A percentile compares a stretch with the other conserved stretches of the same genome.
Conservation (phyloP, 495 filamentous ascomycete species). For the Friedmanniomyces simplex region DNA sequence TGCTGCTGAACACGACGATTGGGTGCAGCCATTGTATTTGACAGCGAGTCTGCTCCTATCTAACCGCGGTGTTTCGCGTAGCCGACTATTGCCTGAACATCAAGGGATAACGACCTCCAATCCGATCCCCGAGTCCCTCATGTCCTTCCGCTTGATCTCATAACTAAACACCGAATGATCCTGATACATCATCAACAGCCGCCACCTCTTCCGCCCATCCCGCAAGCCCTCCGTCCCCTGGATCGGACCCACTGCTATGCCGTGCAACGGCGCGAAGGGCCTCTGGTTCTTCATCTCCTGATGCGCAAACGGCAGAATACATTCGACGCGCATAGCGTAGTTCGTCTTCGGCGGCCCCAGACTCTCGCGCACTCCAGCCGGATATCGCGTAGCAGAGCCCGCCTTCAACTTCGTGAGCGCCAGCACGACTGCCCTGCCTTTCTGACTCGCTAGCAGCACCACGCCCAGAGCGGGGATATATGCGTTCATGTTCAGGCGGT, state of each 20-base stretch:
- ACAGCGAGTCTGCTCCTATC: no score
- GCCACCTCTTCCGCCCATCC: slow-evolving; percentile 41
- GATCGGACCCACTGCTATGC: slow-evolving; percentile 49
- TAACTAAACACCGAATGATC: slow-evolving; percentile 75
- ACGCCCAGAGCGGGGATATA: slow-evolving; percentile 71
- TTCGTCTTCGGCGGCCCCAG: slow-evolving; percentile 22
- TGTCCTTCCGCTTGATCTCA: slow-evolving; percentile 42
- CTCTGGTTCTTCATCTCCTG: slow-evolving; percentile 38
- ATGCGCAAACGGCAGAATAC: slow-evolving; percentile 43
- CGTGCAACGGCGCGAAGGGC: slow-evolving; percentile 41
- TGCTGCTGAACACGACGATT: no score
- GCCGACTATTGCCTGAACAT: background rate
- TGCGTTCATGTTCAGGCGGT: slow-evolving; percentile 67
- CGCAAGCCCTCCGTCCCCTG: slow-evolving; percentile 44
- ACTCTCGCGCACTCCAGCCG: background rate
- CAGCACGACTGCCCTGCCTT: slow-evolving; percentile 65
- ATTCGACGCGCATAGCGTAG: slow-evolving; percentile 43
- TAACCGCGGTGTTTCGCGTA: no score
- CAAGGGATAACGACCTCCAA: background rate
- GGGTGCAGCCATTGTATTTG: no score
- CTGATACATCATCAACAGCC: slow-evolving; percentile 64
- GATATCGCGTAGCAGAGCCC: background rate
- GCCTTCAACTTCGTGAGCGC: slow-evolving; percentile 46
- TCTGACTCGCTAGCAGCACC: slow-evolving; percentile 60
- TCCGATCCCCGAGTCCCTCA: slow-evolving; percentile 6